Conservation (phyloP, 257 asterid genomes). For the Petunia axillaris region DNA sequence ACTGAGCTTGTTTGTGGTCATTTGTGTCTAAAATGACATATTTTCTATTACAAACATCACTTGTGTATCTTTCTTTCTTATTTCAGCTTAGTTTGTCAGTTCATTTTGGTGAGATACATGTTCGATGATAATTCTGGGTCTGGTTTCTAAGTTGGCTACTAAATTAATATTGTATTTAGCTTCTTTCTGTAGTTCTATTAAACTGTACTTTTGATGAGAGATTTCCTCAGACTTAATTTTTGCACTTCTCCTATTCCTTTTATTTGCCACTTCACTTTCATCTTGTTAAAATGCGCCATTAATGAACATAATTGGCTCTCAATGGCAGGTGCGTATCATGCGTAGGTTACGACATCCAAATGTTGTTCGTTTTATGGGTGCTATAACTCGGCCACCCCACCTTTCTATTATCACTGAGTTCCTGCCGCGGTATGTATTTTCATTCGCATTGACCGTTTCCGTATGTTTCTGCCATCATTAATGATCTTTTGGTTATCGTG, state of each 20-base stretch:
- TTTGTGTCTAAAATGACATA: neutral
- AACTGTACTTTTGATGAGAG: slow-evolving; percentile 3
- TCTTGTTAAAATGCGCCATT: slow-evolving; percentile 1
- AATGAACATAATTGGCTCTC: slow-evolving; percentile 22
- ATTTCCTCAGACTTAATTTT: neutral
- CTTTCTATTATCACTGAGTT: slow-evolving; percentile 95
- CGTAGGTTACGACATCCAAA: slow-evolving; percentile 97
- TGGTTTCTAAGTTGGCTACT: slow-evolving; percentile 21
- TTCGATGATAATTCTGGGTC: neutral
- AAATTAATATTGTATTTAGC: neutral
- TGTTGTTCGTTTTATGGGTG: slow-evolving; percentile 98
- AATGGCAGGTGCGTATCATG: slow-evolving; percentile 91
- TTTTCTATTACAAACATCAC: neutral
- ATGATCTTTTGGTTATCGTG: neutral
- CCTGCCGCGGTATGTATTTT: slow-evolving; percentile 72
- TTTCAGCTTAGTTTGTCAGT: slow-evolving; percentile 20
- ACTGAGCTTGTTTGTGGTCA: neutral
- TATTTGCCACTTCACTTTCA: neutral
- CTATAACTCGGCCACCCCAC: slow-evolving; percentile 97
- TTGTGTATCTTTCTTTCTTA: slow-evolving; percentile 1
- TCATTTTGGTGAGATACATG: neutral
- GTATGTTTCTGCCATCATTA: slow-evolving; percentile 29
- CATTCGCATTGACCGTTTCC: slow-evolving; percentile 18
- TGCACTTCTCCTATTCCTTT: slow-evolving; percentile 1
- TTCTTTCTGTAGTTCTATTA: neutral